phyloP scores from a whole-genome alignment of 2,329 filamentous ascomycete species.

The Calonectria pauciramosa region DNA sequence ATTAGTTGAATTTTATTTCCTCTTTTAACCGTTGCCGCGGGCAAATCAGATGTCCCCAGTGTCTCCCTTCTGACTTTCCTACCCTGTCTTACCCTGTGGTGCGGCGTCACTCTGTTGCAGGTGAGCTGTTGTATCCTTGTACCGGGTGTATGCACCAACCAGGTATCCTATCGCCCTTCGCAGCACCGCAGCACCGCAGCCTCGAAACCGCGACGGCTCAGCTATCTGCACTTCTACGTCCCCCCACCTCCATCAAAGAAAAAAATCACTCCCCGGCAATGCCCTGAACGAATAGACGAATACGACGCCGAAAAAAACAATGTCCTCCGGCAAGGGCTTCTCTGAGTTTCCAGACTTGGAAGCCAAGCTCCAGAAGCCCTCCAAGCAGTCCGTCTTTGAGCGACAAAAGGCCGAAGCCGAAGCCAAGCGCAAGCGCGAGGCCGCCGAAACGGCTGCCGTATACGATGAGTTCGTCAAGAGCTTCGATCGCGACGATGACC shows the following conservation, averaged over 20 bases:
- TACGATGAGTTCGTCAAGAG: slow-evolving; percentile 91
- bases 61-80: not conserved
- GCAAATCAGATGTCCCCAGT: slow-evolving; percentile 13
- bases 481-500: slow-evolving; percentile 73
- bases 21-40: slow-evolving; percentile 1
- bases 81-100: not conserved
- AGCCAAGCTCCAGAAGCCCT: slow-evolving; percentile 82
- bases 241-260: not conserved
- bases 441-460: slow-evolving; percentile 88
- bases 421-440: slow-evolving; percentile 86
- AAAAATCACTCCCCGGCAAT: slow-evolving; percentile 23
- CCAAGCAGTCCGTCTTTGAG: slow-evolving; percentile 90
- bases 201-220: slow-evolving; percentile 33
- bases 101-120: not conserved
- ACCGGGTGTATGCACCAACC: slow-evolving; percentile 36
- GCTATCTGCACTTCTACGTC: slow-evolving; percentile 12
- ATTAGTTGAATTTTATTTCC: slow-evolving; percentile 11
- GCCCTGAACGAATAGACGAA: slow-evolving; percentile 13
- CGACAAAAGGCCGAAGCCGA: slow-evolving; percentile 90
- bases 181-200: slow-evolving; percentile 18
- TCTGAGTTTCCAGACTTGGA: slow-evolving; percentile 78
- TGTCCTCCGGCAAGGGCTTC: slow-evolving; percentile 64
- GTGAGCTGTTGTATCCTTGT: slow-evolving; percentile 23
- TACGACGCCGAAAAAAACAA: slow-evolving; percentile 45
- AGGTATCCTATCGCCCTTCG: slow-evolving; percentile 8